phyloP scores from a whole-genome alignment of 768 basidiomycete species.

The Lactifluus pinguis region DNA sequence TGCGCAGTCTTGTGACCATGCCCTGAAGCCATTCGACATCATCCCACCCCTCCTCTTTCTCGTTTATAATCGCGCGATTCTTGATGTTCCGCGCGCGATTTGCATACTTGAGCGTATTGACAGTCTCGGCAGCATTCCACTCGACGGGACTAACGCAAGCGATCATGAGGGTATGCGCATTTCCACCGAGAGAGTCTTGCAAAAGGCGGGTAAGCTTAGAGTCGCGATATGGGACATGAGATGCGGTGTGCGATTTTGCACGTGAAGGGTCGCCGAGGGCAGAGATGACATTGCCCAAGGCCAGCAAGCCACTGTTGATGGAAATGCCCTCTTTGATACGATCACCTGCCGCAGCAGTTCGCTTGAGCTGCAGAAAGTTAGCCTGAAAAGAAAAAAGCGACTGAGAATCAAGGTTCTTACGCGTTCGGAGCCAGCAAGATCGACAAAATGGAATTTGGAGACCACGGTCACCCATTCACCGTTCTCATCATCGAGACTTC shows the following conservation, averaged over 20 bases:
- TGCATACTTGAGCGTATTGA: constrained; percentile 94
- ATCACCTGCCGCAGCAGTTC: constrained; percentile 92
- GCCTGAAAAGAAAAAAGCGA: background rate
- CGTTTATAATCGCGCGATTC: constrained; percentile 85
- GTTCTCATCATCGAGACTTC: constrained; percentile 44
- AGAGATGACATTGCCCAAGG: constrained; percentile 97
- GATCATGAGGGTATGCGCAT: constrained; percentile 97
- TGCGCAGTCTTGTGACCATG: constrained; percentile 74
- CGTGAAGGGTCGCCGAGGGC: constrained; percentile 91
- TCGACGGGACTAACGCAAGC: constrained; percentile 96
- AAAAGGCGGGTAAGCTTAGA: constrained; percentile 94
- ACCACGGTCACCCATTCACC: constrained; percentile 87
- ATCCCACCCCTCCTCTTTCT: constrained; percentile 97
- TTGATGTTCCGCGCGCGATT: constrained; percentile 97
- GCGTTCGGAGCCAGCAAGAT: constrained; percentile 93
- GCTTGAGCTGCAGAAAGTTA: constrained; percentile 59
- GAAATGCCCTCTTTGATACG: constrained; percentile 98
- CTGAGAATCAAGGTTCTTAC: constrained; percentile 35
- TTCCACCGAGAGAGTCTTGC: constrained; percentile 96
- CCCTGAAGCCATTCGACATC: constrained; percentile 94
- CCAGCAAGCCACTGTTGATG: constrained; percentile 93
- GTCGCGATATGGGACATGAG: constrained; percentile 95
- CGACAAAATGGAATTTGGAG: constrained; percentile 98
- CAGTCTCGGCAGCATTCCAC: constrained; percentile 89
- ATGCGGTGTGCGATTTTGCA: constrained; percentile 71